Base-by-base conservation (phyloP, 345 rosid genomes). In the Pelargonium nanum region DNA sequence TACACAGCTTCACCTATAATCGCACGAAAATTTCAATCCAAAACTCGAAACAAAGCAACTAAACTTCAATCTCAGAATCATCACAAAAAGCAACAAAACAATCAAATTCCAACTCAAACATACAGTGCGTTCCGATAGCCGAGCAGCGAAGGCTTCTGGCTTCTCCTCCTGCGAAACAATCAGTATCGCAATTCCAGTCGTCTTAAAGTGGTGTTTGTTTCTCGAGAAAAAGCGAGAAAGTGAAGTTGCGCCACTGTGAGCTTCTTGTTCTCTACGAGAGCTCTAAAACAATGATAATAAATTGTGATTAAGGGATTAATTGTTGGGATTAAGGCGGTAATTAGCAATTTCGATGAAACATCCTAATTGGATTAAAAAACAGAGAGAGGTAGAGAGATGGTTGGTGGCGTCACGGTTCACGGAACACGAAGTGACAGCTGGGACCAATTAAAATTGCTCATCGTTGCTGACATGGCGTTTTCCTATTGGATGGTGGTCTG, bases 191-290 rank as follows among this genome's bases (percentile, higher is more conserved):
- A 30, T 30, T 30, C 40, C 9, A 30, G 40, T 30, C 40, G 40
- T 30, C 9, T 17, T 40, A 2, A 40, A 6, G 48, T 2, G 16
- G 55, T 52, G 55, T 52, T 52, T 52, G 55, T 52, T 52, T 52
- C 22, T 52, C 55, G 7, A 52, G 55, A 52, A 52, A 52, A 26
- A 19, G 55, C 55, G 22, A 52, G 55, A 52, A 52, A 52, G 48
- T 40, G 48, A 17, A 40, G 3, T 15, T 15, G 15, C 48, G 48
- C 0, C 48, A 40, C 48, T 7, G 48, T 40, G 16, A 2, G 9
- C 48, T 12, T 40, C 16, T 30, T 10, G 13, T 17, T 40, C 48
- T 40, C 48, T 12, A 40, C 48, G 16, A 40, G 9, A 40, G 15
- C 15, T 40, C 48, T 12, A 12, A 15, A 40, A 40, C 48, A 2